A percentile compares a stretch with the other conserved stretches of the same genome.
phyloP scores from a whole-genome alignment of 805 yeast species.

The Wickerhamomyces strasburgensis region DNA sequence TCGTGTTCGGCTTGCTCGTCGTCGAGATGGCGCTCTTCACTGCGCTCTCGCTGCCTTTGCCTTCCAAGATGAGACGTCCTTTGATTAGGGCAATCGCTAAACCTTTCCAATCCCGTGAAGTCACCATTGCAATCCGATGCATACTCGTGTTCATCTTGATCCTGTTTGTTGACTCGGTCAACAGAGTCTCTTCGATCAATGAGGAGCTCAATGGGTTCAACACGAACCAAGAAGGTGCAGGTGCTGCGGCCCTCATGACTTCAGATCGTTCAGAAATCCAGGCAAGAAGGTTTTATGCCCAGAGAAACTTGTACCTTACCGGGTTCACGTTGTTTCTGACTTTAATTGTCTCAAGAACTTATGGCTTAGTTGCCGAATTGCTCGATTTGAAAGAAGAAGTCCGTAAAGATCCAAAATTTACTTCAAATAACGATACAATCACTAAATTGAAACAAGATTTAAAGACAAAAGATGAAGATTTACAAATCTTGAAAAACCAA shows the following conservation, averaged over 20 bases:
- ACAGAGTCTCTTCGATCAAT: constrained; percentile 68
- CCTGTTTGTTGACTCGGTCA: constrained; percentile 82
- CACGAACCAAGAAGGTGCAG: constrained; percentile 12
- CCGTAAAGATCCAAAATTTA: constrained; percentile 32
- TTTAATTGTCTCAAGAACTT: constrained; percentile 79
- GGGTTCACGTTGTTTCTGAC: constrained; percentile 93
- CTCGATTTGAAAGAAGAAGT: constrained; percentile 58
- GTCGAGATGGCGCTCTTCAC: constrained; percentile 77
- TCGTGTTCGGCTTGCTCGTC: constrained; percentile 67
- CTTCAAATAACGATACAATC: constrained; percentile 21
- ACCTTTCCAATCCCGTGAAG: constrained; percentile 66
- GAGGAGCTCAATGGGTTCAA: constrained; percentile 47
- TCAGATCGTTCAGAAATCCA: constrained; percentile 75
- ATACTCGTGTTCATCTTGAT: constrained; percentile 77
- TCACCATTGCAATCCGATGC: constrained; percentile 76
- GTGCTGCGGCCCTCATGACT: constrained; percentile 27
- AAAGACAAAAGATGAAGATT: constrained; percentile 53
- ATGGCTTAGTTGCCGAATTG: constrained; percentile 71
- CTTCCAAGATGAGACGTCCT: constrained; percentile 65
- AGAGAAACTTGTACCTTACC: constrained; percentile 91
- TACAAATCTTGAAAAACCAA: constrained; percentile 67
- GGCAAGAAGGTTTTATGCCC: constrained; percentile 91
- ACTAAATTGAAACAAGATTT: constrained; percentile 16
- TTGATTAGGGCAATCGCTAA: constrained; percentile 56
- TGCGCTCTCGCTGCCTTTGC: constrained; percentile 79